Conservation (phyloP, 371 early-diverging fungal species). For the Rhizopus sp. region DNA sequence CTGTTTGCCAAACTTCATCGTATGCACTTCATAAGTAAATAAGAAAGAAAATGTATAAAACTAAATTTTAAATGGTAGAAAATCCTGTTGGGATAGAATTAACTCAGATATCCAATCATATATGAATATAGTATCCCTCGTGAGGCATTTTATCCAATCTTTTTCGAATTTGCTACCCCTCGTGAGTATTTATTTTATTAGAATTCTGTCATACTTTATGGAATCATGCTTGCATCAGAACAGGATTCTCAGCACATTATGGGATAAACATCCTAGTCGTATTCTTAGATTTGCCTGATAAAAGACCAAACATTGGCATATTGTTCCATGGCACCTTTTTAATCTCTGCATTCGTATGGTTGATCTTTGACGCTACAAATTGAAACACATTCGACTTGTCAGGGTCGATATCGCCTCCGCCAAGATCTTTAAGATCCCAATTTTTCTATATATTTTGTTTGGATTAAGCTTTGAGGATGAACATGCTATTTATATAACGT, state of each 20-base stretch:
- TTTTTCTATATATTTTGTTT: conserved; percentile 22
- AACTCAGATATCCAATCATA: neutral
- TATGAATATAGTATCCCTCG: neutral
- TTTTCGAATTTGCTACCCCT: neutral
- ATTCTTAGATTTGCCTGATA: conserved; percentile 35
- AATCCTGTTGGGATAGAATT: neutral
- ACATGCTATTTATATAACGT: neutral
- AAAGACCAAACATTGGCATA: conserved; percentile 28
- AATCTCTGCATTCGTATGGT: conserved; percentile 34
- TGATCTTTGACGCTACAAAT: conserved; percentile 26
- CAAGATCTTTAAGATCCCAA: conserved; percentile 65
- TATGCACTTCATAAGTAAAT: neutral
- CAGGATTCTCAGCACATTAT: neutral
- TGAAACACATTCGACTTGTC: conserved; percentile 39
- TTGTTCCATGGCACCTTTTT: conserved; percentile 17
- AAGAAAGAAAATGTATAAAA: neutral
- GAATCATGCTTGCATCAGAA: neutral
- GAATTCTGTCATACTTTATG: neutral
- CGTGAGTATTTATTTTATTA: neutral
- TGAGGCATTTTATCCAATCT: neutral
- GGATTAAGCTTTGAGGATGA: neutral
- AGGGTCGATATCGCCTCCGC: conserved; percentile 46
- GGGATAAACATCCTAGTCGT: neutral
- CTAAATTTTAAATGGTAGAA: neutral
- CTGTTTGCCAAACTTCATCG: conserved; percentile 52